Percentiles rank a stretch among this genome's conserved stretches.
phyloP scores from a whole-genome alignment of 176 grass and related monocot genomes.

The Oropetium thomaeum region DNA sequence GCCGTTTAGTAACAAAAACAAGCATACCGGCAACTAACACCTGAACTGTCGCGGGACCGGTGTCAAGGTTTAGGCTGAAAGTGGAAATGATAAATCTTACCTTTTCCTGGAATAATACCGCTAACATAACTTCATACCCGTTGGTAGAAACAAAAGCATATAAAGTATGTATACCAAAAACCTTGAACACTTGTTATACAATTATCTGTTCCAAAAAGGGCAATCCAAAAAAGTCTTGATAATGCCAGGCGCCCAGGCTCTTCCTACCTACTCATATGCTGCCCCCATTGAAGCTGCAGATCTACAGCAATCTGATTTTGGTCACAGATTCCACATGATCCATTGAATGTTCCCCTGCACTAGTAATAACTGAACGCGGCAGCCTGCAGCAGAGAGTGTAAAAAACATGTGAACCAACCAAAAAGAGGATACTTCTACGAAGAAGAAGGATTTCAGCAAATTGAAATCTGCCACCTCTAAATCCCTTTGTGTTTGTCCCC shows the following conservation, averaged over 20 bases:
- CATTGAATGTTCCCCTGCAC: conserved; percentile 38
- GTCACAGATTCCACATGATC: conserved; percentile 38
- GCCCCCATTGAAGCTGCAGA: conserved; percentile 30
- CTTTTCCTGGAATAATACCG: conserved; percentile 5
- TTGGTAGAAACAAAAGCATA: not conserved
- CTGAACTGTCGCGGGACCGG: not conserved
- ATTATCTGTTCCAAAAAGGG: not conserved
- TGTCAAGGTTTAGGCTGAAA: not conserved
- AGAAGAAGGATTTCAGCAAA: not conserved
- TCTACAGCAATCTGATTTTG: conserved; percentile 10
- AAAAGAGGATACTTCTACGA: not conserved
- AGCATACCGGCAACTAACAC: not conserved
- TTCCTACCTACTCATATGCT: not conserved
- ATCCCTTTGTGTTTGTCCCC: too few species aligned
- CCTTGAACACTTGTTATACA: not conserved
- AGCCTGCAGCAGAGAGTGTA: conserved; percentile 5
- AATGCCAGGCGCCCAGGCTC: not conserved
- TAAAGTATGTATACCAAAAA: not conserved
- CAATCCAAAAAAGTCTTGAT: not conserved
- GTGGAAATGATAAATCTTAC: not conserved
- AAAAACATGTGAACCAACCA: conserved; percentile 24
- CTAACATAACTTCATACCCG: not conserved
- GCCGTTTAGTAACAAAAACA: not conserved
- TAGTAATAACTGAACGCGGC: conserved; percentile 12
- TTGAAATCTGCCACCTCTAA: conserved; percentile 9